Evolutionary conservation across 2,329 filamentous ascomycete genomes (phyloP).

Genomic region (Coniochaeta hoffmannii): DNA sequence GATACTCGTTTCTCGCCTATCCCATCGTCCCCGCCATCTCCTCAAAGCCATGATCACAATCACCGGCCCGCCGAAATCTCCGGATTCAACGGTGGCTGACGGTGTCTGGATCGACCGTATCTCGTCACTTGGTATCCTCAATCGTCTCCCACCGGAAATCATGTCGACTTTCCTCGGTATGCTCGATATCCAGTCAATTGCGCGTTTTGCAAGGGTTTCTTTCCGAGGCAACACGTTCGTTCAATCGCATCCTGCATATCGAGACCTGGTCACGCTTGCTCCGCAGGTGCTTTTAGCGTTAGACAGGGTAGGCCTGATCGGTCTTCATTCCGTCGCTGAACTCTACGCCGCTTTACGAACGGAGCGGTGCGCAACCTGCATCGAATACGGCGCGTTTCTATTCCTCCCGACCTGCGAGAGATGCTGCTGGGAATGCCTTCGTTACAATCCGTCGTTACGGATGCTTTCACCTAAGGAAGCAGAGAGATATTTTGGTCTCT

Average conservation of each 20-base stretch:
- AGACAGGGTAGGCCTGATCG: constrained; percentile 9
- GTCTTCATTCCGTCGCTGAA: constrained; percentile 12
- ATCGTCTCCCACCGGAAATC: background rate
- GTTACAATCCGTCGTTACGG: constrained; percentile 7
- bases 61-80: background rate
- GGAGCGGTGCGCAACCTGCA: constrained; percentile 19
- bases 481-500: background rate
- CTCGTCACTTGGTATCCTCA: background rate
- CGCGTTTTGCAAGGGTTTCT: background rate
- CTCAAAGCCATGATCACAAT: background rate
- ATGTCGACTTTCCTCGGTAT: background rate
- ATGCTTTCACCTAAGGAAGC: background rate
- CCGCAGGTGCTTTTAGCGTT: background rate
- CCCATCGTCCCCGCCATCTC: background rate
- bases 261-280: background rate
- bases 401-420: constrained; percentile 24
- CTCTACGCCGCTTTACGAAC: constrained; percentile 16
- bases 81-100: background rate
- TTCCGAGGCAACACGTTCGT: background rate
- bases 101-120: background rate
- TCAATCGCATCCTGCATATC: background rate
- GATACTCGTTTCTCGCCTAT: background rate
- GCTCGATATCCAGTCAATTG: constrained; percentile 2
- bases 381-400: constrained; percentile 20
- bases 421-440: constrained; percentile 21